Conservation (phyloP, 225 moss, liverwort and hornwort species). For the Rhytidiadelphus loreus region DNA sequence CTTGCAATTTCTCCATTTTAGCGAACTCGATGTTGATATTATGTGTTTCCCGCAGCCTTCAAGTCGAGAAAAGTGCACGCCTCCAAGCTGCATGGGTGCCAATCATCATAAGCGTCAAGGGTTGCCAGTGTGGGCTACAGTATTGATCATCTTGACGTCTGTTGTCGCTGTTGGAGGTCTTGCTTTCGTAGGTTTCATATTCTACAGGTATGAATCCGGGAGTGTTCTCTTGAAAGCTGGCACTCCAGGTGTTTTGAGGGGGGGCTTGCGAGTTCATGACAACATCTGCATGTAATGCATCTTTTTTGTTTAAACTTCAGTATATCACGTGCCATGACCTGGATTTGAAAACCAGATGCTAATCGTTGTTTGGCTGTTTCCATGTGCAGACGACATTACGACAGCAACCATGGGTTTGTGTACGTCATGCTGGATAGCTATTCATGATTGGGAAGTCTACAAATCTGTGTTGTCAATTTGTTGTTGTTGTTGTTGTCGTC, state of each 20-base stretch:
- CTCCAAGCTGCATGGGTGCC: conserved; percentile 12
- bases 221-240: neutral
- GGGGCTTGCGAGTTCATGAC: neutral
- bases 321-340: neutral
- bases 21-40: neutral
- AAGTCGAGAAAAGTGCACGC: conserved; percentile 13
- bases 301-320: neutral
- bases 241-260: neutral
- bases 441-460: neutral
- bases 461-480: neutral
- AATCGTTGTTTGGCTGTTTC: neutral
- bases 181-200: conserved; percentile 34
- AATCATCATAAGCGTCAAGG: conserved; percentile 20
- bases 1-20: neutral
- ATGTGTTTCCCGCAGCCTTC: conserved; percentile 6
- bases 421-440: conserved; percentile 69
- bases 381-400: conserved; percentile 43
- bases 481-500: neutral
- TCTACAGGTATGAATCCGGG: conserved; percentile 39
- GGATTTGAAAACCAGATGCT: neutral
- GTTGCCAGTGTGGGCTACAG: conserved; percentile 47
- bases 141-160: conserved; percentile 37
- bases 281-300: neutral
- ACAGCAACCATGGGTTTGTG: conserved; percentile 61
- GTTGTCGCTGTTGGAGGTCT: conserved; percentile 25